Conservation (phyloP, 75 land plant species). For the Sequoia sempervirens region DNA sequence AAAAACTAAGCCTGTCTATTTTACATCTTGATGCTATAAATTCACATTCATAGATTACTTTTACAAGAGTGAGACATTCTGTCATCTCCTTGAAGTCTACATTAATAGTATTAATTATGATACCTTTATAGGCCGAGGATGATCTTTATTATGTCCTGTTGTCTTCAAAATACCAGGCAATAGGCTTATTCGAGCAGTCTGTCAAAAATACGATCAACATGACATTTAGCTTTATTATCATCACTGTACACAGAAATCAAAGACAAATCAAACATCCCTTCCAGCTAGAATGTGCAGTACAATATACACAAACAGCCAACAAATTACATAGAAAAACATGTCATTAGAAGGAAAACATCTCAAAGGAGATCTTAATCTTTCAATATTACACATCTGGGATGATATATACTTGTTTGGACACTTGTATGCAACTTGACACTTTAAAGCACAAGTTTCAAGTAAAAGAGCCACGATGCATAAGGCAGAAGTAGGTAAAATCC, state of each 20-base stretch:
- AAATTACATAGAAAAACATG: background rate
- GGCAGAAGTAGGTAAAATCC: background rate
- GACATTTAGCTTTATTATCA: background rate
- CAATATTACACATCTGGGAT: background rate
- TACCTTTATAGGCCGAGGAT: constrained; percentile 94
- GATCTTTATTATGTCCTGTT: constrained; percentile 77
- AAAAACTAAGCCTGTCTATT: background rate
- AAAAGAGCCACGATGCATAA: background rate
- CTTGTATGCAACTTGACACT: background rate
- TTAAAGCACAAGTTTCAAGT: background rate
- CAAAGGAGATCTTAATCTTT: background rate
- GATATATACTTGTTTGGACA: background rate
- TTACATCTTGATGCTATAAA: background rate
- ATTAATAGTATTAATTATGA: background rate
- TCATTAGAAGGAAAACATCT: background rate
- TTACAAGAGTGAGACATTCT: background rate
- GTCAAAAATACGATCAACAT: constrained; percentile 10
- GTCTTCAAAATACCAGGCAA: constrained; percentile 91
- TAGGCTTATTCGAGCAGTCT: constrained; percentile 84
- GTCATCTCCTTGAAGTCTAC: background rate
- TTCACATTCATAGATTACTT: background rate
- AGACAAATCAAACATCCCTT: background rate
- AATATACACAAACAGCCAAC: background rate
- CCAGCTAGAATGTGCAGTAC: background rate
- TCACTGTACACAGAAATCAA: background rate